Conservation (phyloP, 345 rosid genomes). For the Salix caprea region DNA sequence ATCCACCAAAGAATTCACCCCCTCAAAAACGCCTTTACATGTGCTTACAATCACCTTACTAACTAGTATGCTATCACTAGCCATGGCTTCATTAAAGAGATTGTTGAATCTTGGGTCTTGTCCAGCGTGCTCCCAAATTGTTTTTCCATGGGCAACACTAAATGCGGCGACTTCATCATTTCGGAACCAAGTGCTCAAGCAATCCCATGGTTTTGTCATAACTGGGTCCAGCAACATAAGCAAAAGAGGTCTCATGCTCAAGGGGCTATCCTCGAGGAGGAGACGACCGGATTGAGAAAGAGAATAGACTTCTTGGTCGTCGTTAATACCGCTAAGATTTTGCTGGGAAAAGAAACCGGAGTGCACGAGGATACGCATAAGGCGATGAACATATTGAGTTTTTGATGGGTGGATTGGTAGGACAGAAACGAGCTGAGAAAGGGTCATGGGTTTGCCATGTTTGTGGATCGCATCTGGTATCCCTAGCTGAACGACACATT, state of each 20-base stretch:
- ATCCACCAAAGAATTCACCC: slow-evolving; percentile 17
- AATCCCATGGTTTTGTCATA: slow-evolving; percentile 5
- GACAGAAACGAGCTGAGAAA: slow-evolving; percentile 19
- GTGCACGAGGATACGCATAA: slow-evolving; percentile 34
- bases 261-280: slow-evolving; percentile 1
- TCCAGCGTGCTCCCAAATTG: background rate
- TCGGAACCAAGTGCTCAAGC: slow-evolving; percentile 29
- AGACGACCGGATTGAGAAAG: background rate
- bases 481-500: slow-evolving; percentile 36
- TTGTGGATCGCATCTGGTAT: too few relatives aligned
- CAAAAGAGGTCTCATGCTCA: background rate
- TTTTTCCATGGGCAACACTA: slow-evolving; percentile 4
- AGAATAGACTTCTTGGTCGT: background rate
- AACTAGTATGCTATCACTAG: slow-evolving; percentile 21
- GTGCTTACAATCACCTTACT: background rate
- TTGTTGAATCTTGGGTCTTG: background rate
- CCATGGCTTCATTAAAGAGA: slow-evolving; percentile 26
- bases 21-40: slow-evolving; percentile 19
- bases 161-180: slow-evolving; percentile 7
- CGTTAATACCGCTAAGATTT: background rate
- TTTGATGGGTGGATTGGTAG: slow-evolving; percentile 18
- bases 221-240: slow-evolving; percentile 10
- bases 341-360: slow-evolving; percentile 30
- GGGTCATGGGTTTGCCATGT: too few relatives aligned
- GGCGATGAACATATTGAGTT: slow-evolving; percentile 17